Evolutionary conservation across 139 green algal genomes (phyloP).

Genomic region (Nannochloris sp.): DNA sequence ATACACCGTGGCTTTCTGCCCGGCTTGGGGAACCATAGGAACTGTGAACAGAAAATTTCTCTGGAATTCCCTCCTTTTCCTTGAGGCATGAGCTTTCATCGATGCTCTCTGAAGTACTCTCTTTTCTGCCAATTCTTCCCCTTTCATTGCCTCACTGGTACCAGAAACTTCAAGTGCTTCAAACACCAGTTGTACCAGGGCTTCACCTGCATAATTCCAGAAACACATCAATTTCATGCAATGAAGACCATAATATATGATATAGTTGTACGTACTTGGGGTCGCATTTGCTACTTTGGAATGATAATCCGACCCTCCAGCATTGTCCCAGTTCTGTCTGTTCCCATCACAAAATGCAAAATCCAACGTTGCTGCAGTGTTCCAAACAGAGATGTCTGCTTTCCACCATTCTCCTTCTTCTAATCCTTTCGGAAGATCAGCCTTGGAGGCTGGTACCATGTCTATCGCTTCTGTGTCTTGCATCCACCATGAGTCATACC

Average conservation of each 20-base stretch:
- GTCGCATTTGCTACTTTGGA: conserved; percentile 32
- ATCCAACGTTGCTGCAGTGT: conserved; percentile 54
- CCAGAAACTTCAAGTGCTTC: conserved; percentile 17
- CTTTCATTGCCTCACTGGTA: neutral
- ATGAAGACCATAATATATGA: neutral
- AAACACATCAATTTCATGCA: neutral
- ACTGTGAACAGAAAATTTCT: conserved; percentile 62
- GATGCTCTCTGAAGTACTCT: conserved; percentile 44
- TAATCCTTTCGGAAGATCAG: neutral
- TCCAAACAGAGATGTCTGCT: conserved; percentile 42
- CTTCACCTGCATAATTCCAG: conserved; percentile 13
- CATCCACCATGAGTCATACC: conserved; percentile 73
- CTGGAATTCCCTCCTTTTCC: conserved; percentile 54
- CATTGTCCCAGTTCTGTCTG: conserved; percentile 74
- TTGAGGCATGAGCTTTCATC: conserved; percentile 34
- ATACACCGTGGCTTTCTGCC: conserved; percentile 61
- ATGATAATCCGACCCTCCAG: conserved; percentile 59
- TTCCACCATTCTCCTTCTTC: conserved; percentile 41
- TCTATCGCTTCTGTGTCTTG: conserved; percentile 22
- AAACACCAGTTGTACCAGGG: conserved; percentile 27
- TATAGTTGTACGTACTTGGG: neutral
- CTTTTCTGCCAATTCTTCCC: conserved; percentile 42
- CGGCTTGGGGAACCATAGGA: conserved; percentile 48
- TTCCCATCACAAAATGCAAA: conserved; percentile 69
- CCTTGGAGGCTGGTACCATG: neutral